Evolutionary conservation across 2,329 filamentous ascomycete species (phyloP).

Genomic region (Chaetomium sp.): DNA sequence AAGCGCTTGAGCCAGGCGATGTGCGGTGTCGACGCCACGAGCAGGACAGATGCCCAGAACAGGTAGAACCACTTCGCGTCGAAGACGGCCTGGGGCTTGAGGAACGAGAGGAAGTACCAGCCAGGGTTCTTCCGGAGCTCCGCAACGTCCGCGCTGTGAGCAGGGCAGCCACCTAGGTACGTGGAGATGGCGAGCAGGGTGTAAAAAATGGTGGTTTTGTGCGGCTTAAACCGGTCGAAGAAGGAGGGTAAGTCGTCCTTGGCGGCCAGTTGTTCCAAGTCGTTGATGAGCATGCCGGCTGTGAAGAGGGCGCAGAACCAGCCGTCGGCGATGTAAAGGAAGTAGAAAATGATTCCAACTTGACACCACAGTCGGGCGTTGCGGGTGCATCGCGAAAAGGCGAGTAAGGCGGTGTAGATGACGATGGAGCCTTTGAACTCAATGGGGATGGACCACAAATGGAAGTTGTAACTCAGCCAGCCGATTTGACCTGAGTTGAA

Average conservation of each 20-base stretch:
- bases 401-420: constrained; percentile 51
- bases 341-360: constrained; percentile 51
- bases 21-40: constrained; percentile 48
- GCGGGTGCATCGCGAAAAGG: constrained; percentile 48
- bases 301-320: constrained; percentile 53
- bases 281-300: constrained; percentile 53
- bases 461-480: constrained; percentile 54
- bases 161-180: constrained; percentile 55
- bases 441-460: constrained; percentile 55
- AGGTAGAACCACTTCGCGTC: constrained; percentile 62
- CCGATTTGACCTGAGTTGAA: constrained; percentile 45
- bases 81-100: constrained; percentile 57
- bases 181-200: constrained; percentile 44
- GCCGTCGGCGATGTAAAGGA: constrained; percentile 59
- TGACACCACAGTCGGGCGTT: constrained; percentile 50
- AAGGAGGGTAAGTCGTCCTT: constrained; percentile 43
- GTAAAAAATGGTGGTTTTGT: constrained; percentile 46
- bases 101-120: constrained; percentile 51
- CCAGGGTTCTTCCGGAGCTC: constrained; percentile 48
- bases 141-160: constrained; percentile 38
- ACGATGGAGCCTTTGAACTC: constrained; percentile 58
- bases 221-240: constrained; percentile 37
- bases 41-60: constrained; percentile 52
- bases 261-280: constrained; percentile 48
- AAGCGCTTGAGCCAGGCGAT: constrained; percentile 50